Conservation (phyloP, 345 rosid species). For the Citrus cavaleriei region DNA sequence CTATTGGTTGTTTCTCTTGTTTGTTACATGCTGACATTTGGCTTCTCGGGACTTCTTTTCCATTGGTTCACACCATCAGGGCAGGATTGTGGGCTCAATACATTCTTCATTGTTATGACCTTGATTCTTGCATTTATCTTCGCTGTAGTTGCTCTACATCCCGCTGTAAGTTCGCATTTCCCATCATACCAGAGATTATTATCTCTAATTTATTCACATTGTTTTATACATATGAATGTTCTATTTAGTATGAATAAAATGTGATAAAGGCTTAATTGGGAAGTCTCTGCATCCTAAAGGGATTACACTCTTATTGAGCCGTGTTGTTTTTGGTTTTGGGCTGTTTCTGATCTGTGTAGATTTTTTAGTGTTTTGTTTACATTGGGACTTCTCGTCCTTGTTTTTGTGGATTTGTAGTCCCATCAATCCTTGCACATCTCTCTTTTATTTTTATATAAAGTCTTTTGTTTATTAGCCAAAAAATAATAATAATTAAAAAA, state of each 20-base stretch:
- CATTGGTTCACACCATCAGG: constrained; percentile 98
- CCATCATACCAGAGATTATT: neutral
- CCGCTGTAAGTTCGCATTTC: constrained; percentile 62
- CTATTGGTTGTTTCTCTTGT: constrained; percentile 80
- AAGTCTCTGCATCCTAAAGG: too few relatives aligned
- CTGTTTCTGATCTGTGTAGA: too few relatives aligned
- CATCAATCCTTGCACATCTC: too few relatives aligned
- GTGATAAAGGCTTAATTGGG: too few relatives aligned
- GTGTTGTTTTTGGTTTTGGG: too few relatives aligned
- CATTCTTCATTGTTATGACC: constrained; percentile 73
- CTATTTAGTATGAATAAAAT: neutral
- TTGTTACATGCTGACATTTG: constrained; percentile 77
- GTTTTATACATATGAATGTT: neutral
- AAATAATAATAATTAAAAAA: too few relatives aligned
- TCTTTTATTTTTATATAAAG: too few relatives aligned
- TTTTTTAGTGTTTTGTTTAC: too few relatives aligned
- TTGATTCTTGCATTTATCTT: constrained; percentile 66
- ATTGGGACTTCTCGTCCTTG: too few relatives aligned
- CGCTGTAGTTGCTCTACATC: constrained; percentile 85
- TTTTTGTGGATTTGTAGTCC: too few relatives aligned
- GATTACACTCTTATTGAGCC: too few relatives aligned
- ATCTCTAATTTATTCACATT: neutral
- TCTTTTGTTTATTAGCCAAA: too few relatives aligned
- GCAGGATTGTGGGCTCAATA: constrained; percentile 94
- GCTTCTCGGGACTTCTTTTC: constrained; percentile 94